Evolutionary conservation across 192 early-diverging fungal genomes (phyloP).

Genomic region (Gaertneriomyces semiglobifer): DNA sequence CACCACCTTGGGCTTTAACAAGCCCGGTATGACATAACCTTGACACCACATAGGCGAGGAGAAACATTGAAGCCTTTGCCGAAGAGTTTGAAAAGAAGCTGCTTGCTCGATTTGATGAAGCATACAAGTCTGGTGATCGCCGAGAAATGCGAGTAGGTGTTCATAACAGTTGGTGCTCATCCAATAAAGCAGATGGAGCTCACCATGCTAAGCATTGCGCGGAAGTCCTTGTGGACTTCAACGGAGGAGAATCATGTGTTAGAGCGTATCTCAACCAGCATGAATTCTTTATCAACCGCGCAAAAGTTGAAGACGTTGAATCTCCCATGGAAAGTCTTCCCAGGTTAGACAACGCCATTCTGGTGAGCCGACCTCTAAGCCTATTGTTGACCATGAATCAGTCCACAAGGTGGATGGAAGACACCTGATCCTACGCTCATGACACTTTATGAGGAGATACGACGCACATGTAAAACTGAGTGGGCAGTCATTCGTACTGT

Average conservation of each 20-base stretch:
- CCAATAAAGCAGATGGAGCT: not conserved
- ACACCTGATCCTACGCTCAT: conserved; percentile 5
- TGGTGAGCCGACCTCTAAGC: not conserved
- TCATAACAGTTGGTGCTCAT: not conserved
- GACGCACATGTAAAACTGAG: conserved; percentile 77
- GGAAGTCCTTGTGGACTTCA: conserved; percentile 85
- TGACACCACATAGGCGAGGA: conserved; percentile 55
- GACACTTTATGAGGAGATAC: conserved; percentile 68
- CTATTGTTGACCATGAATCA: not conserved
- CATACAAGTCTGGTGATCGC: conserved; percentile 72
- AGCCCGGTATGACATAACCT: not conserved
- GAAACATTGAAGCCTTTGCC: conserved; percentile 86
- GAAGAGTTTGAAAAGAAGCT: conserved; percentile 89
- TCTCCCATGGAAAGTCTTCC: not conserved
- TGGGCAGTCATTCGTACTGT: conserved; percentile 90
- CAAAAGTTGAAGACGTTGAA: conserved; percentile 31
- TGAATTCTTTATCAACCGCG: conserved; percentile 82
- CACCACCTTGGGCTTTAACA: not conserved
- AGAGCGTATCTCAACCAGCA: conserved; percentile 97
- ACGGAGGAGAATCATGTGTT: conserved; percentile 90
- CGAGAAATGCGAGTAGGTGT: conserved; percentile 68
- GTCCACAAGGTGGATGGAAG: not conserved
- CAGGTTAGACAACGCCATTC: conserved; percentile 5
- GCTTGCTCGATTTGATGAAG: conserved; percentile 81
- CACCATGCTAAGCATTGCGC: conserved; percentile 69